Base-by-base conservation (phyloP, 345 rosid genomes). In the Pugionium cornutum region DNA sequence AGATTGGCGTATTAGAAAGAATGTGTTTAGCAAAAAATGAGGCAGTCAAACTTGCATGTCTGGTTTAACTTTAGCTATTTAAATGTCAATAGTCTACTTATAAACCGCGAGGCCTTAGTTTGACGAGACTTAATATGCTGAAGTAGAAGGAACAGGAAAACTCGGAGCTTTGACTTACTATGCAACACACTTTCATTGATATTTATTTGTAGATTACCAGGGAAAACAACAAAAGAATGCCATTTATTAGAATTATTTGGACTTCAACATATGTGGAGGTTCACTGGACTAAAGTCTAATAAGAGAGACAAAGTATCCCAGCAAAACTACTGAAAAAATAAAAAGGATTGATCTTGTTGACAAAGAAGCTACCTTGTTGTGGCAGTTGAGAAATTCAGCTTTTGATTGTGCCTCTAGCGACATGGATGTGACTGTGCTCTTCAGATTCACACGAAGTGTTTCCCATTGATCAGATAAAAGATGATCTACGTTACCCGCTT, bases 351-450 rank as follows among this genome's bases (percentile, higher is more conserved):
- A 79, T 58, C 75, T 69, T 73, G 32, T 79, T 83, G 86, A 60
- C 83, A 76, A 80, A 78, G 81, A 79, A 77, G 83, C 92, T 89
- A 94, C 99, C 99, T 89, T 76, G 75, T 68, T 46, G 35, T 78
- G 46, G 80, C 79, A 72, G 65, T 77, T 66, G 43, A 75, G 67
- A 48, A 29, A 35, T 7, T 62, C 70, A 58, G 71, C 66, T 69
- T 66, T 68, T 40, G 32, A 80, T 65, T 78, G 79, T 52, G 80
- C 70, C 56, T 84, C 83, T 50, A 82, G 72, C 45, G 72, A 56
- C 68, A 86, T 37, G 8, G 75, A 75, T 53, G 77, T 48, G 31
- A 83, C 55, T 58, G 74, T 76, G 76, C 32, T 75, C 69, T 77
- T 70, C 66, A 89, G 71, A 56, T 45, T 76, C 66, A 69, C 81